A percentile compares a stretch with the other conserved stretches of the same genome.
Conservation (phyloP, 2,329 filamentous ascomycete species). For the Penicillium psychrosexuale region DNA sequence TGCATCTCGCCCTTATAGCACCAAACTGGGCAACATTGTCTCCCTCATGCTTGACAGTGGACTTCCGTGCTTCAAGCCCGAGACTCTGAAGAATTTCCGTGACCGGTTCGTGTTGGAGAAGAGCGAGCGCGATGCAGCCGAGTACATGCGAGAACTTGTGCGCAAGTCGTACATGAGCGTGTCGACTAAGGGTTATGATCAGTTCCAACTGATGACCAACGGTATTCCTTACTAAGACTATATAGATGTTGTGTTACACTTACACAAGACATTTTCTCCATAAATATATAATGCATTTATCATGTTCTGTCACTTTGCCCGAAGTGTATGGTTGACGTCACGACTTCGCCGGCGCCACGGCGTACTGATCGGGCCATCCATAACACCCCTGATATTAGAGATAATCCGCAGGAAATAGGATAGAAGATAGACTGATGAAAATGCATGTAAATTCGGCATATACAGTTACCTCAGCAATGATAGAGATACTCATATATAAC, state of each 20-base stretch:
- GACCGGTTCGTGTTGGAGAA: slow-evolving; percentile 91
- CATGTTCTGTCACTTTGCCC: neutral
- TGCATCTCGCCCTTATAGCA: slow-evolving; percentile 77
- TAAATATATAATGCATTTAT: neutral
- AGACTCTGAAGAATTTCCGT: slow-evolving; percentile 87
- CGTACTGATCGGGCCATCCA: neutral
- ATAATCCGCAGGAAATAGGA: neutral
- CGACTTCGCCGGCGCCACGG: slow-evolving; percentile 5
- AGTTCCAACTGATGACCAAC: slow-evolving; percentile 95
- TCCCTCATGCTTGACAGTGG: slow-evolving; percentile 94
- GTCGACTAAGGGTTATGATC: slow-evolving; percentile 92
- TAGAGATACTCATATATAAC: neutral
- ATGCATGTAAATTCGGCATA: neutral
- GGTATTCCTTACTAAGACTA: slow-evolving; percentile 77
- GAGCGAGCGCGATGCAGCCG: slow-evolving; percentile 86
- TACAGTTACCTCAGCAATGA: neutral
- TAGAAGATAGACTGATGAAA: neutral
- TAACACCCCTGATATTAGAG: neutral
- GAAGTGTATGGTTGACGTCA: slow-evolving; percentile 19
- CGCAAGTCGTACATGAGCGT: slow-evolving; percentile 88
- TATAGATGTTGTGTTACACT: neutral
- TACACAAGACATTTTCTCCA: neutral
- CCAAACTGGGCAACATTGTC: slow-evolving; percentile 87
- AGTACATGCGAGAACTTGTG: slow-evolving; percentile 87
- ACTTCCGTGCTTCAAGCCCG: slow-evolving; percentile 94